Base-by-base conservation (phyloP, 2,329 filamentous ascomycete species). In the Exophiala spinifera region DNA sequence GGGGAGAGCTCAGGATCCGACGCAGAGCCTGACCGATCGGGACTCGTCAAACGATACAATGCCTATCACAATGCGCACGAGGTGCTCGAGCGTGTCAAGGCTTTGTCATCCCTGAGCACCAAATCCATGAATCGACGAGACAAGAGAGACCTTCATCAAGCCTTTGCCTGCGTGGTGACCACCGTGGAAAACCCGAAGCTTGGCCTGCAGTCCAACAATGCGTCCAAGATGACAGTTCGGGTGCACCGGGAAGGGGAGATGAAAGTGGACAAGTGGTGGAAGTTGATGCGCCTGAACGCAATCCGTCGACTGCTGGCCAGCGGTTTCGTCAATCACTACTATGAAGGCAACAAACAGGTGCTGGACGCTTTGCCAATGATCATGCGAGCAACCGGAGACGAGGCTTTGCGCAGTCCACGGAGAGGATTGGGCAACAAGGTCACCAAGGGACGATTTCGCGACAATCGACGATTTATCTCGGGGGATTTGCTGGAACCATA, bases 231-330 rank as follows among this genome's bases (percentile, higher is more conserved):
- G 72, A 79, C 73, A 10, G 75, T 89, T 36, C 78, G 79, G 52
- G 80, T 88, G 51, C 76, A 79, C 49, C 75, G 76, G 19, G 78
- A 77, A 44, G 80, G 82, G 2, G 76, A 79, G 49, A 80, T 88
- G 74, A 78, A 74, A 47, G 82, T 89, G 47, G 84, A 89, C 68
- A 79, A 80, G 60, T 89, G 86, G 86, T 89, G 86, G 86, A 89
- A 89, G 69, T 73, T 87, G 63, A 76, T 83, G 61, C 76, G 85
- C 25, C 69, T 88, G 47, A 81, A 84, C 56, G 79, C 79, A 2
- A 69, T 89, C 49, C 78, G 82, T 64, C 71, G 84, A 36, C 72
- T 84, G 25, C 70, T 88, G 37, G 80, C 82, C 54, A 79, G 80
- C 13, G 84, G 84, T 0, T 85, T 87, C 61, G 69, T 83, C 43